A percentile compares a stretch with the other conserved stretches of the same genome.
phyloP scores from a whole-genome alignment of 208 protist species.

The Leishmania guyanensis region DNA sequence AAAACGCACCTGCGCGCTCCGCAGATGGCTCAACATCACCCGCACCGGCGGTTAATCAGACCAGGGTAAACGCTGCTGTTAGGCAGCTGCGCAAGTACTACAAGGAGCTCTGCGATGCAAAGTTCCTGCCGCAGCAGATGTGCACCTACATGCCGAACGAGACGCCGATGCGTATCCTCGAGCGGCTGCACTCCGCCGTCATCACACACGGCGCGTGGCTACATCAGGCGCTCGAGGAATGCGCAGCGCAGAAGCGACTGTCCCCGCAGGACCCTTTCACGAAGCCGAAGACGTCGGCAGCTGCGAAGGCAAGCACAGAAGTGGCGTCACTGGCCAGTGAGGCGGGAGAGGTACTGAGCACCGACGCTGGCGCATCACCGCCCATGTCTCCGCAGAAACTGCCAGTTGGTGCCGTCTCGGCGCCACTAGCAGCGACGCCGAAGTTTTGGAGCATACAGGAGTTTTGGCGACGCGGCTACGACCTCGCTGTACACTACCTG shows the following conservation, averaged over 20 bases:
- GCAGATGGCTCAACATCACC: not conserved
- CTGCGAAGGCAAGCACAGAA: not conserved
- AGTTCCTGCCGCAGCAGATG: constrained; percentile 71
- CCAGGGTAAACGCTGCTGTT: constrained; percentile 42
- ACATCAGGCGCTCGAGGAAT: constrained; percentile 35
- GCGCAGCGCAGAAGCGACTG: constrained; percentile 25
- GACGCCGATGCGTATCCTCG: constrained; percentile 60
- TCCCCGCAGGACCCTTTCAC: constrained; percentile 34
- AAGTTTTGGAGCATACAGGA: constrained; percentile 55
- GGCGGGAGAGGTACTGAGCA: not conserved
- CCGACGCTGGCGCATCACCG: constrained; percentile 1
- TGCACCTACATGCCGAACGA: constrained; percentile 67
- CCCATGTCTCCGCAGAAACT: constrained; percentile 3
- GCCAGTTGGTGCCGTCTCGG: not conserved
- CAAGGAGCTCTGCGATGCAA: constrained; percentile 57
- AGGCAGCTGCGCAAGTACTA: constrained; percentile 65
- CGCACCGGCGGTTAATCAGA: constrained; percentile 28
- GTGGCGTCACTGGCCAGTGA: not conserved
- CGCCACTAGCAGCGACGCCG: not conserved
- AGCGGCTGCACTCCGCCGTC: constrained; percentile 59
- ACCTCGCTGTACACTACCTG: constrained; percentile 73
- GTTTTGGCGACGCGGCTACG: constrained; percentile 70
- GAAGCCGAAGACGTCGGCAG: not conserved
- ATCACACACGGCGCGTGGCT: constrained; percentile 33
- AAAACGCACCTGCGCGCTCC: not conserved